A percentile compares a stretch with the other conserved stretches of the same genome.
phyloP scores from a whole-genome alignment of 331 rosid species.

The Saraca asoca region DNA sequence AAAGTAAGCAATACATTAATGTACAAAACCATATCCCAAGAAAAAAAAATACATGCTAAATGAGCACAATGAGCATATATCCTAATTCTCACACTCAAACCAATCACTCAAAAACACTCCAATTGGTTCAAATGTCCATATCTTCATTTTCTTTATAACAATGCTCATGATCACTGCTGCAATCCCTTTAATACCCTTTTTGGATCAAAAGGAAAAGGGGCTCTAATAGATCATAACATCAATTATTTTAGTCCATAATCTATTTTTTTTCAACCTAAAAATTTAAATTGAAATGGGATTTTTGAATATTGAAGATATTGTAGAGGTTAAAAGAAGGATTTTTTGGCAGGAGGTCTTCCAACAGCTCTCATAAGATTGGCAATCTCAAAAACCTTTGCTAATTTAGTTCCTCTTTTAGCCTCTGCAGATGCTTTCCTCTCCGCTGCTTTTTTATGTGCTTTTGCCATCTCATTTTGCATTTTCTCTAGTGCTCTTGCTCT shows the following conservation, averaged over 20 bases:
- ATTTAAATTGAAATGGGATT: neutral
- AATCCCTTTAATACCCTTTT: constrained; percentile 36
- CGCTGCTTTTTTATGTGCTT: constrained; percentile 80
- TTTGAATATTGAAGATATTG: constrained; percentile 11
- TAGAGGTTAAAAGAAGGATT: constrained; percentile 65
- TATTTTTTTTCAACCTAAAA: neutral
- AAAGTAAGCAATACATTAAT: constrained; percentile 41
- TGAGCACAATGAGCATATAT: constrained; percentile 30
- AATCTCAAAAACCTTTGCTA: constrained; percentile 71
- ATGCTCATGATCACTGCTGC: constrained; percentile 7
- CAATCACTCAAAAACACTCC: constrained; percentile 46
- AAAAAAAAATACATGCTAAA: constrained; percentile 28
- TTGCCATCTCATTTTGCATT: constrained; percentile 82
- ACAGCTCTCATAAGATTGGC: constrained; percentile 86
- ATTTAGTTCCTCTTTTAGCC: constrained; percentile 89
- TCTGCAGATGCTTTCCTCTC: constrained; percentile 91
- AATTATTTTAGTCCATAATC: constrained; percentile 3
- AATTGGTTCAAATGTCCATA: constrained; percentile 30
- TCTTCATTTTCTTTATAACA: constrained; percentile 28
- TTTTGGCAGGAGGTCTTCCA: constrained; percentile 84
- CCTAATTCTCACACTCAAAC: constrained; percentile 34
- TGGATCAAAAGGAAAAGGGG: constrained; percentile 39
- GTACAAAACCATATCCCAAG: constrained; percentile 41
- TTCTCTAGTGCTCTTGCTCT: constrained; percentile 86
- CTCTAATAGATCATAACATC: constrained; percentile 38